phyloP scores from a whole-genome alignment of 352 stramenopile species.

The Phytophthora macrochlamydospora region DNA sequence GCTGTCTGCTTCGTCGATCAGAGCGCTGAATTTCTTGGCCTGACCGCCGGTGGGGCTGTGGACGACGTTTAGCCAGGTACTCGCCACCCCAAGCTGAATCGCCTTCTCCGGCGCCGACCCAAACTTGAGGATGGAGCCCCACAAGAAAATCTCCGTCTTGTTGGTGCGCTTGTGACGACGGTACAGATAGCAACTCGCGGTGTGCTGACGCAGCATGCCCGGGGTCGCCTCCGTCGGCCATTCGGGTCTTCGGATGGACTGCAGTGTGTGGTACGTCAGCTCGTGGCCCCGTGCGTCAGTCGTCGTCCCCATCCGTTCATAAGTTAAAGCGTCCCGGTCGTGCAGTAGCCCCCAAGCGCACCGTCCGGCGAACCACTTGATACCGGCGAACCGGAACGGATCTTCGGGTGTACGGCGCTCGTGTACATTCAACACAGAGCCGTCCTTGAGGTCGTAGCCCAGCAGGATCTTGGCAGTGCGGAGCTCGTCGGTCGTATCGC shows the following conservation, averaged over 20 bases:
- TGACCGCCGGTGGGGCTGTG: conserved; percentile 31
- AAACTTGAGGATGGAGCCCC: conserved; percentile 37
- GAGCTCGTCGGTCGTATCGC: conserved; percentile 32
- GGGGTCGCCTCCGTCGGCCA: conserved; percentile 35
- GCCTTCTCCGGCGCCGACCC: conserved; percentile 33
- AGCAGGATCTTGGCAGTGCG: conserved; percentile 27
- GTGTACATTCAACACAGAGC: conserved; percentile 29
- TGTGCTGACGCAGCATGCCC: conserved; percentile 29
- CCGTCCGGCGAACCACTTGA: conserved; percentile 40
- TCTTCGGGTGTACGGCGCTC: conserved; percentile 25
- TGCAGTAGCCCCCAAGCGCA: conserved; percentile 20
- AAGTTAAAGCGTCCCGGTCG: conserved; percentile 36
- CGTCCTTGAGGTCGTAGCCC: conserved; percentile 23
- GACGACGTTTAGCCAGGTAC: conserved; percentile 38
- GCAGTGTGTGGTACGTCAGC: conserved; percentile 36
- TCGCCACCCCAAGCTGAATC: conserved; percentile 40
- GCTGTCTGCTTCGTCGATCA: conserved; percentile 27
- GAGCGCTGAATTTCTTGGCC: conserved; percentile 36
- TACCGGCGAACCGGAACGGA: conserved; percentile 36
- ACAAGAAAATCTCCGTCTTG: conserved; percentile 43
- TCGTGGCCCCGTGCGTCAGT: conserved; percentile 29
- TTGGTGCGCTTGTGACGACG: conserved; percentile 26
- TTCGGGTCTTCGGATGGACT: conserved; percentile 36
- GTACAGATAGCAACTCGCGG: conserved; percentile 37
- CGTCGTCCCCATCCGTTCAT: conserved; percentile 39